Percentiles rank a stretch among this genome's conserved stretches.
These are phyloP conservation scores for Aspergillus ellipticus DNA, from an alignment of 495 filamentous ascomycete species.

Conservation along the genomic window DNA sequence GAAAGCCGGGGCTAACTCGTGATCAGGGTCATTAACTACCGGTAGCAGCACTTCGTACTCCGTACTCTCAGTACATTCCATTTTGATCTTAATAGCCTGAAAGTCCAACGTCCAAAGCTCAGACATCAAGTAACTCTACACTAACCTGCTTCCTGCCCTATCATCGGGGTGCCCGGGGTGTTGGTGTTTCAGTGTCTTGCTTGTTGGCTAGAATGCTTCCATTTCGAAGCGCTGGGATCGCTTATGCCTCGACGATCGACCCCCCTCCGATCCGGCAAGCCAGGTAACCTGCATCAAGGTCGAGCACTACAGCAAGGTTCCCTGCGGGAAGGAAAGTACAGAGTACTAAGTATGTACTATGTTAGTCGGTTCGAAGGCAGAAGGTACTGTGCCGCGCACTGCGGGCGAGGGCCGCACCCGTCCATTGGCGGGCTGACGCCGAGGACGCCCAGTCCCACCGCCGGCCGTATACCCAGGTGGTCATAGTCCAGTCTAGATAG, in stretches of 20 bases:
- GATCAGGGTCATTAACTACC: too few species aligned
- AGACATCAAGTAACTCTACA: neutral
- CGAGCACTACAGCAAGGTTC: too few species aligned
- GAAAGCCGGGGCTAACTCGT: too few species aligned
- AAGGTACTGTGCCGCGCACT: neutral
- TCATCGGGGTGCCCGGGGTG: neutral
- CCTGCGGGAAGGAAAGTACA: neutral
- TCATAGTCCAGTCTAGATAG: neutral
- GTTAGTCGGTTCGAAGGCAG: neutral
- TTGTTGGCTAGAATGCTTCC: slow-evolving; percentile 1
- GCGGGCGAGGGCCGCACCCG: neutral
- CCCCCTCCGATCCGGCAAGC: neutral
- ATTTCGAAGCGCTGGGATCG: neutral
- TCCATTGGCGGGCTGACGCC: neutral
- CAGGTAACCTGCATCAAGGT: neutral
- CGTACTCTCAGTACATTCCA: neutral
- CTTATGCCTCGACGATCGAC: neutral
- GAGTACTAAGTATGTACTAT: too few species aligned
- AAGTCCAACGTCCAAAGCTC: neutral
- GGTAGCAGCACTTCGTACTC: neutral
- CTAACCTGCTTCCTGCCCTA: neutral
- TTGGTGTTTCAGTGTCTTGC: neutral
- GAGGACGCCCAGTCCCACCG: neutral
- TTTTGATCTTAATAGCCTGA: neutral
- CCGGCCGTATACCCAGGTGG: neutral